These are phyloP conservation scores for Chaetomiaceae sp. DNA, from an alignment of 2,329 filamentous ascomycete genomes.

Conservation along the genomic window DNA sequence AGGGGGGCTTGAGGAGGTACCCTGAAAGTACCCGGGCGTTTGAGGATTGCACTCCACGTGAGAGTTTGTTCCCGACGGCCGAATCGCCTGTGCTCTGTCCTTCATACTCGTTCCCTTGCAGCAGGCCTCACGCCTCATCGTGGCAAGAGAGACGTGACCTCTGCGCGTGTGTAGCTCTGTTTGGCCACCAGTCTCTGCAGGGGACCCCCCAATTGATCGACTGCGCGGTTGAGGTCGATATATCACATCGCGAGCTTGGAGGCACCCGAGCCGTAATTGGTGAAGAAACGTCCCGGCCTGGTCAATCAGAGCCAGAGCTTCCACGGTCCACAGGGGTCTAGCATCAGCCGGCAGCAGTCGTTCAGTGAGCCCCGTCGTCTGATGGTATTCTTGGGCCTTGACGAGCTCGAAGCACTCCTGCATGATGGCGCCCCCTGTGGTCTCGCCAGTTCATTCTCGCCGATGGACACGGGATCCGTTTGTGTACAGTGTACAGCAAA, in stretches of 20 bases:
- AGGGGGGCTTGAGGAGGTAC: background rate
- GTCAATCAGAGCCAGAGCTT: slow-evolving; percentile 17
- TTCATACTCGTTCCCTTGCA: background rate
- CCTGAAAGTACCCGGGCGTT: slow-evolving; percentile 10
- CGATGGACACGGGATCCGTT: too few relatives aligned
- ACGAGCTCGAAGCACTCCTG: background rate
- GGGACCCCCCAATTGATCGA: too few relatives aligned
- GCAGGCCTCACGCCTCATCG: background rate
- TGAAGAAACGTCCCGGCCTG: background rate
- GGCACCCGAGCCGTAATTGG: slow-evolving; percentile 21
- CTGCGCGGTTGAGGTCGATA: background rate
- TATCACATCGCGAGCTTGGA: slow-evolving; percentile 22
- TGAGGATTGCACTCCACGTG: background rate
- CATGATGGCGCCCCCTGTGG: slow-evolving; percentile 7
- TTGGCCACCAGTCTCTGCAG: too few relatives aligned
- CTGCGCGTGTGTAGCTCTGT: too few relatives aligned
- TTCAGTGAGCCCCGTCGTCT: too few relatives aligned
- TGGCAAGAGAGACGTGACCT: too few relatives aligned
- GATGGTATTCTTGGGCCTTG: too few relatives aligned
- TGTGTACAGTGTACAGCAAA: too few relatives aligned
- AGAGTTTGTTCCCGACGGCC: background rate
- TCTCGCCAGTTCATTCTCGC: slow-evolving; percentile 5
- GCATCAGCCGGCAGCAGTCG: slow-evolving; percentile 13
- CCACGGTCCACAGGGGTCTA: slow-evolving; percentile 16
- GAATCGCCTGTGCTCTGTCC: background rate